Evolutionary conservation across 768 basidiomycete genomes (phyloP), one percentile per base, ranked within the genome.

Genomic region (Pholiota molesta): DNA sequence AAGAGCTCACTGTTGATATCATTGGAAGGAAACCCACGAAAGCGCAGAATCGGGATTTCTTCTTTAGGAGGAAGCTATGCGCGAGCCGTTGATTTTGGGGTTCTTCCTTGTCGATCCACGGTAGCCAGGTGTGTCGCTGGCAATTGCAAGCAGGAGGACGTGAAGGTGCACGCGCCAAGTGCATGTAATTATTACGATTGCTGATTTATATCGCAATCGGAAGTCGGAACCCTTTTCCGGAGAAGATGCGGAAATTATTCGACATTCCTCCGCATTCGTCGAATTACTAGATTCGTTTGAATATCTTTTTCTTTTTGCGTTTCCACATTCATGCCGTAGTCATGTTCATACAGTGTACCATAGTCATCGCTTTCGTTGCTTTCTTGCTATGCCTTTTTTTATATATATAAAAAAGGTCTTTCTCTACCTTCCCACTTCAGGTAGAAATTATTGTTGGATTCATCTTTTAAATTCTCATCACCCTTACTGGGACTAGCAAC

Each of bases 61-160:
- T 67, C 37, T 69, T 67, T 55, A 67, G 68, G 61, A 60, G 68
- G 49, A 71, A 71, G 57, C 47, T 71, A 8, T 71, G 68, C 47
- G 63, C 66, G 16, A 71, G 69, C 64, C 66, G 66, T 26, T 72
- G 64, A 70, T 28, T 21, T 17, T 37, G 31, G 10, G 35, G 3
- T 57, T 17, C 28, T 35, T 17, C 26, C 14, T 42, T 13, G 21
- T 58, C 29, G 29, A 47, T 49, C 40, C 21, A 19, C 16, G 29
- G 21, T 9, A 33, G 28, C 29, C 16, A 26, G 29, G 40, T 14
- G 26, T 21, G 42, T 40, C 21, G 35, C 10, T 40, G 28, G 31
- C 29, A 47, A 31, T 40, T 17, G 31, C 29, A 47, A 31, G 16
- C 21, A 47, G 47, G 37, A 29, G 19, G 40, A 33, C 33, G 61